Conservation (phyloP, 2,329 filamentous ascomycete species). For the Phialocephala subalpina region DNA sequence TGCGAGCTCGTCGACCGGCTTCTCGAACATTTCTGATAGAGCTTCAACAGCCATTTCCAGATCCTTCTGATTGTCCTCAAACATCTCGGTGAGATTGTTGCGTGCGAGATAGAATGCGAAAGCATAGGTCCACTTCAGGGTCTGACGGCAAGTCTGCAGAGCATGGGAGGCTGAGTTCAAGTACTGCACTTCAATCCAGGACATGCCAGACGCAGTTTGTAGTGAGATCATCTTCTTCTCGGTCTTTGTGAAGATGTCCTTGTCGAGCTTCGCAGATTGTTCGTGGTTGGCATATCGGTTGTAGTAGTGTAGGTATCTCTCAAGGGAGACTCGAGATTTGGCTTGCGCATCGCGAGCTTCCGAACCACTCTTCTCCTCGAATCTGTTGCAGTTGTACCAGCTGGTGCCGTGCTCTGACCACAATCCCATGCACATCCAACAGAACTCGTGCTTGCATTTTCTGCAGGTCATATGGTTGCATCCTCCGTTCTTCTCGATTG, state of each 20-base stretch:
- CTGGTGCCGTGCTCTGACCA: slow-evolving; percentile 99
- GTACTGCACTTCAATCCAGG: slow-evolving; percentile 99
- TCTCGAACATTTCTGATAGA: slow-evolving; percentile 99
- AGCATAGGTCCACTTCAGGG: slow-evolving; percentile 98
- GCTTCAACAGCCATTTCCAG: slow-evolving; percentile 97
- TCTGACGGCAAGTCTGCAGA: slow-evolving; percentile 96
- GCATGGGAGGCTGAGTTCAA: slow-evolving; percentile 92
- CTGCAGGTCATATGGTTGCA: slow-evolving; percentile 99
- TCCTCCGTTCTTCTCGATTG: slow-evolving; percentile 98
- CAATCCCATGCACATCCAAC: slow-evolving; percentile 99
- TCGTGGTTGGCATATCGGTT: slow-evolving; percentile 99
- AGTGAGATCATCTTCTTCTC: slow-evolving; percentile 99
- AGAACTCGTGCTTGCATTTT: slow-evolving; percentile 96
- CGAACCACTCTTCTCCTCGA: slow-evolving; percentile 91
- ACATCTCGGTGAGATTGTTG: slow-evolving; percentile 96
- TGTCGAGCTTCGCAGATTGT: slow-evolving; percentile 95
- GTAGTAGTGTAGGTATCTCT: slow-evolving; percentile 98
- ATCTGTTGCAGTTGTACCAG: slow-evolving; percentile 99
- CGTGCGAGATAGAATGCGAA: slow-evolving; percentile 97
- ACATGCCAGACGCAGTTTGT: slow-evolving; percentile 93
- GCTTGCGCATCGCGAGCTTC: slow-evolving; percentile 94
- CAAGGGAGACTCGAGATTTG: slow-evolving; percentile 86
- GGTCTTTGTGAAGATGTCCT: slow-evolving; percentile 94
- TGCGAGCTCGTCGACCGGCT: slow-evolving; percentile 86
- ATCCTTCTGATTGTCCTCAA: slow-evolving; percentile 98